Evolutionary conservation across 2,329 filamentous ascomycete genomes (phyloP).

Genomic region (Fusarium sp.): DNA sequence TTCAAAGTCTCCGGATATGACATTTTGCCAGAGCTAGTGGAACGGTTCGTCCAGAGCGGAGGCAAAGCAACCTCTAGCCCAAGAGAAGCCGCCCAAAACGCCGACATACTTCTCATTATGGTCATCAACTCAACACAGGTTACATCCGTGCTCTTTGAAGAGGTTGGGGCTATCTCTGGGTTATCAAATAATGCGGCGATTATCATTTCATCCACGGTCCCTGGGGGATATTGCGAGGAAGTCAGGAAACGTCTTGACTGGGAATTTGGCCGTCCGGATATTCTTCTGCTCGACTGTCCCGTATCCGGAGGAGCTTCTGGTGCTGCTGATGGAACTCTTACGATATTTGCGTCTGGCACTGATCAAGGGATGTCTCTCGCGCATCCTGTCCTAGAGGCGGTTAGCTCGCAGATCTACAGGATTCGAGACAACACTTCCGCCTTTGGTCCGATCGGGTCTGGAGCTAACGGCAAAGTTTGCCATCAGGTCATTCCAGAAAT

Average conservation of each 20-base stretch:
- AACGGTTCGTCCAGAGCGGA: neutral
- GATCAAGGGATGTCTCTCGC: neutral
- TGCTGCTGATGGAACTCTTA: conserved; percentile 17
- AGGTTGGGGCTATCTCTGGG: neutral
- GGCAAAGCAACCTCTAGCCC: neutral
- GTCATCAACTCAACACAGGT: neutral
- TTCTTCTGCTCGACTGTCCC: neutral
- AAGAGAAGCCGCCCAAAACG: neutral
- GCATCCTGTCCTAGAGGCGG: neutral
- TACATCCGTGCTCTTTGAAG: neutral
- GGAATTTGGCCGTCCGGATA: neutral
- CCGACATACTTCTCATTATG: neutral
- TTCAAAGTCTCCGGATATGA: neutral
- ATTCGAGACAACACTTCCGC: neutral
- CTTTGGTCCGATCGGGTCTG: neutral
- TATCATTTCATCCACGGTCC: neutral
- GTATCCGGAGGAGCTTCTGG: neutral
- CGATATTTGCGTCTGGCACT: conserved; percentile 72
- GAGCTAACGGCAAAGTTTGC: neutral
- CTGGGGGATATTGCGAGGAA: neutral
- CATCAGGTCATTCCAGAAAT: conserved; percentile 8
- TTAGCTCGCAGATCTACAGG: neutral
- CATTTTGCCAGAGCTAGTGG: neutral
- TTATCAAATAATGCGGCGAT: neutral
- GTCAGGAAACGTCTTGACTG: neutral